phyloP scores from a whole-genome alignment of 1,139 yeast species.

The Yamadazyma atlantica region DNA sequence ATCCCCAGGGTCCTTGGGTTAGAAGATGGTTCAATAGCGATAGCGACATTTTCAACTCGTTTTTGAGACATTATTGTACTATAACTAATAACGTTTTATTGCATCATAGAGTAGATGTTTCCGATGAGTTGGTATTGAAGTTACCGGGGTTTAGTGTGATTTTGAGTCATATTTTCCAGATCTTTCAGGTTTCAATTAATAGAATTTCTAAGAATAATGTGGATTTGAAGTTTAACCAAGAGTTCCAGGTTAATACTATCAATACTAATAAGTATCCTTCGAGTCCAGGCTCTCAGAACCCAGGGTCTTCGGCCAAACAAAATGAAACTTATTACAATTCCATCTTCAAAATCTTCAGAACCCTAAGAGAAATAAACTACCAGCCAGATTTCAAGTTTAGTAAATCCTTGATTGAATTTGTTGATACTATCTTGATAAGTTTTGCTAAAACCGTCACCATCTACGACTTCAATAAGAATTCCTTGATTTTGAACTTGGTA shows the following conservation, averaged over 20 bases:
- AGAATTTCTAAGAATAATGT: constrained; percentile 27
- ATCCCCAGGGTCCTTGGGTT: constrained; percentile 70
- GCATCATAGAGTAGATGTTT: background rate
- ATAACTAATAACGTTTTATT: constrained; percentile 13
- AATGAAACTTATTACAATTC: constrained; percentile 38
- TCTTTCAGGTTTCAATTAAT: constrained; percentile 34
- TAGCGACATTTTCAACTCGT: constrained; percentile 72
- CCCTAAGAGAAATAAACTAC: constrained; percentile 42
- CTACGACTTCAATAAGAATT: constrained; percentile 46
- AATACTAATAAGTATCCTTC: background rate
- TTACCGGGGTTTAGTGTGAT: constrained; percentile 40
- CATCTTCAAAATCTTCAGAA: constrained; percentile 41
- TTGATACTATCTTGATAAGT: constrained; percentile 34
- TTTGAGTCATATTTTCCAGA: constrained; percentile 38
- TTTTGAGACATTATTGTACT: constrained; percentile 64
- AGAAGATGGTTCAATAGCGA: constrained; percentile 49
- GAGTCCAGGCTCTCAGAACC: background rate
- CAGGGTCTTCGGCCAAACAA: constrained; percentile 15
- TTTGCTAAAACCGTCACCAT: constrained; percentile 44
- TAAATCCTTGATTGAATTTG: constrained; percentile 14
- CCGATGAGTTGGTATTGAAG: constrained; percentile 12
- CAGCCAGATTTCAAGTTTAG: constrained; percentile 7
- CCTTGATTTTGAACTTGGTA: constrained; percentile 44
- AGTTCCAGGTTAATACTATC: constrained; percentile 6
- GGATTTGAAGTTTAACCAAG: constrained; percentile 12